Conservation (phyloP, 2,329 filamentous ascomycete genomes). For the Cercospora citrullina region DNA sequence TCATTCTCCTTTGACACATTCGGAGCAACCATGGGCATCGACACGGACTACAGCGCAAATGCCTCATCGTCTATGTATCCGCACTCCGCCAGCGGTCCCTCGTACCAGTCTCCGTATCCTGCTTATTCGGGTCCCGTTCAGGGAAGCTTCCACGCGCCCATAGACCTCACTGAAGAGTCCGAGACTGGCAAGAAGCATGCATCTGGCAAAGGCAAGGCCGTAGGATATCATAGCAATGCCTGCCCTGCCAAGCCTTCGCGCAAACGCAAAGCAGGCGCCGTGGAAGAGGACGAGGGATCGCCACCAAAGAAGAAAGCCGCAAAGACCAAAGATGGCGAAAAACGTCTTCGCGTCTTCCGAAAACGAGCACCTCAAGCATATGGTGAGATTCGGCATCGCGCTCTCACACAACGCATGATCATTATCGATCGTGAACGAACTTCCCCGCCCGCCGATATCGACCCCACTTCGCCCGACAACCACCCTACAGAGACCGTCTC, state of each 20-base stretch:
- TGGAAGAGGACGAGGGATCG: neutral
- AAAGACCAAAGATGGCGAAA: conserved; percentile 29
- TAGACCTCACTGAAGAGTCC: conserved; percentile 10
- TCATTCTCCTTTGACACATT: neutral
- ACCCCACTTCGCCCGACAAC: conserved; percentile 21
- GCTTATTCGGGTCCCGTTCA: neutral
- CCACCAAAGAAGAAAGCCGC: conserved; percentile 20
- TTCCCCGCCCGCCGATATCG: conserved; percentile 5
- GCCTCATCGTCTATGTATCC: neutral
- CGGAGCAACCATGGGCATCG: neutral
- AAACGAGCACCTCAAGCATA: conserved; percentile 29
- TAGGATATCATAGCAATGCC: neutral
- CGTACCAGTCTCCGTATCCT: neutral
- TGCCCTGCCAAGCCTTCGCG: neutral
- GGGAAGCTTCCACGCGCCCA: conserved; percentile 1
- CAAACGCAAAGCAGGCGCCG: conserved; percentile 1
- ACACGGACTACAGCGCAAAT: neutral
- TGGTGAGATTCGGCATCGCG: conserved; percentile 31
- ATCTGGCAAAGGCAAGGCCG: neutral
- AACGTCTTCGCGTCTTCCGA: conserved; percentile 31
- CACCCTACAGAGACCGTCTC: conserved; percentile 56
- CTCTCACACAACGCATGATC: conserved; percentile 38
- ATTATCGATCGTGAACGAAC: conserved; percentile 32
- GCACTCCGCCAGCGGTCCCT: neutral
- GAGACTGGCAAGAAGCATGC: neutral